These are phyloP conservation scores for Globisporangium abappressorium DNA, from an alignment of 352 stramenopile species.

Conservation along the genomic window DNA sequence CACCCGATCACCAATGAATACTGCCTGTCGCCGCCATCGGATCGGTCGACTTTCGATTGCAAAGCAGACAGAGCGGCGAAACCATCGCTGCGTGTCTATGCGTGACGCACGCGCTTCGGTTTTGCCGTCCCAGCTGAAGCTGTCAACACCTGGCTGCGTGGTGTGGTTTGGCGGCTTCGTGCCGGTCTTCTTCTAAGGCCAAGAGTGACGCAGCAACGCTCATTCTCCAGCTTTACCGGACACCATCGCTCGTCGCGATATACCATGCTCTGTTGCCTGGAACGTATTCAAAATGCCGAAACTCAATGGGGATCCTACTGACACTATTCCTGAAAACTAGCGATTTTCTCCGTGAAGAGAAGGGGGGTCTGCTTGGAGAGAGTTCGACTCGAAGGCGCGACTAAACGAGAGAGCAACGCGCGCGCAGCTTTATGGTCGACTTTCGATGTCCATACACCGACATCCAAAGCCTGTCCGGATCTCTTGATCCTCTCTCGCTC, in stretches of 20 bases:
- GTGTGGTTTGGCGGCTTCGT: neutral
- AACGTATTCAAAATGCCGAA: too few relatives aligned
- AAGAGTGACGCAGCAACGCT: neutral
- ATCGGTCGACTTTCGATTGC: slow-evolving; percentile 3
- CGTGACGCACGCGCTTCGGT: neutral
- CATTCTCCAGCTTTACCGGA: neutral
- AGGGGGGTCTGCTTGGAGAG: neutral
- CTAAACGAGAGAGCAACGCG: neutral
- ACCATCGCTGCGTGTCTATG: neutral
- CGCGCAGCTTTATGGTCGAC: too few relatives aligned
- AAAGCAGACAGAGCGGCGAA: neutral
- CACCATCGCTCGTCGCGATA: neutral
- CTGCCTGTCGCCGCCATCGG: neutral
- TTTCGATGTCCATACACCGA: neutral
- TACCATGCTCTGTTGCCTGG: too few relatives aligned
- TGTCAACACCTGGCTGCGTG: neutral
- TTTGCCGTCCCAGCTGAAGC: neutral
- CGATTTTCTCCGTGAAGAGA: neutral
- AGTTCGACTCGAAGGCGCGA: neutral
- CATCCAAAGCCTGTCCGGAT: too few relatives aligned
- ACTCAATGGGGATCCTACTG: too few relatives aligned
- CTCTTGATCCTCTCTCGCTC: too few relatives aligned
- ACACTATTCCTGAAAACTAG: neutral
- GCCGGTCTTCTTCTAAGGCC: neutral
- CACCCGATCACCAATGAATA: neutral